Evolutionary conservation across 2,329 filamentous ascomycete species (phyloP), one percentile per base, ranked within the genome.

Genomic region (Microdochium paspali): DNA sequence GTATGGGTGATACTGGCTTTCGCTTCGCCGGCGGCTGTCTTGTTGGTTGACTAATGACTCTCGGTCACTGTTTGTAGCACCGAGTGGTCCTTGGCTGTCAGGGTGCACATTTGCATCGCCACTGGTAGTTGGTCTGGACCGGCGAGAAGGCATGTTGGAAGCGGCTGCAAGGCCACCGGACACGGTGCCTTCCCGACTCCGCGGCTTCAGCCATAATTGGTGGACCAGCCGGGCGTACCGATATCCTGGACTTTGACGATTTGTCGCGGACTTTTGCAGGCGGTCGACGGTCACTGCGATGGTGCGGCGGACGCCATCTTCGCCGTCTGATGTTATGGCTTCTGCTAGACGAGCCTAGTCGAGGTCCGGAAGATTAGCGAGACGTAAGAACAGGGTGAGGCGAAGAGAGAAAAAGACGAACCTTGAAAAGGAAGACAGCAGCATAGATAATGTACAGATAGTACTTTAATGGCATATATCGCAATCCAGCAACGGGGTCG

Each of bases 401-500:
- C 13, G 13, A 13, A 32, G 39, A 44, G 26, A 12, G 5, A 6
- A 23, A 10, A 15, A 20, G 18, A 26, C 49, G 28, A 57, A 76
- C 76, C 64, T 84, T 84, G 66, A 82, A 84, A 4, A 84, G 59
- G 51, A 84, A 84, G 2, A 82, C 79, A 1, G 80, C 79, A 1
- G 77, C 77, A 57, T 84, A 83, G 23, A 83, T 82, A 2, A 69
- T 72, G 50, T 73, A 84, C 25, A 84, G 65, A 51, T 82, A 84
- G 55, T 79, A 84, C 25, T 79, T 70, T 9, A 82, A 64, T 2
- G 80, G 80, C 78, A 84, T 82, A 50, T 78, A 83, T 50, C 79
- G 74, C 15, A 84, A 66, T 42, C 77, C 74, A 15, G 71, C 73
- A 45, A 75, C 70, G 0, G 80, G 77, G 47, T 82, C 74, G 25